A percentile compares a stretch with the other conserved stretches of the same genome.
Conservation (phyloP, 2,329 filamentous ascomycete genomes). For the Fusarium sp. region DNA sequence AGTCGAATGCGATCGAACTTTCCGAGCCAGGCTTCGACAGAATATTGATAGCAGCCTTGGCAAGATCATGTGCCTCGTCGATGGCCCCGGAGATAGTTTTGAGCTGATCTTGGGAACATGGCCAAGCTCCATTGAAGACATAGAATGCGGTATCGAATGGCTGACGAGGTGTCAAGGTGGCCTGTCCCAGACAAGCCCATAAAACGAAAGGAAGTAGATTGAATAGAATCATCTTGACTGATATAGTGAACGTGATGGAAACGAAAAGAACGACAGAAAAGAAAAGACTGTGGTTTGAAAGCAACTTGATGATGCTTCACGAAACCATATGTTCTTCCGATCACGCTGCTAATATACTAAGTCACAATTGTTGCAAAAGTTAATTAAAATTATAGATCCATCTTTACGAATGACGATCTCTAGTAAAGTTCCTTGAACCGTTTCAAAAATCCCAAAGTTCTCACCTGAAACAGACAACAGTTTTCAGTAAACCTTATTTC, state of each 20-base stretch:
- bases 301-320: neutral
- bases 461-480: neutral
- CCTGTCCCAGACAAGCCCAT: neutral
- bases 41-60: neutral
- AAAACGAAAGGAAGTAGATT: neutral
- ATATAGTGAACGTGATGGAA: neutral
- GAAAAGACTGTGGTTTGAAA: neutral
- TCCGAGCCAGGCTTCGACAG: neutral
- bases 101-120: neutral
- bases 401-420: neutral
- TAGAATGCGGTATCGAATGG: neutral
- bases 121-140: neutral
- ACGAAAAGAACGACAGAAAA: neutral
- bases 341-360: neutral
- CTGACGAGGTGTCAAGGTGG: neutral
- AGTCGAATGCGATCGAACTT: neutral
- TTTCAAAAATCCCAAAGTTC: neutral
- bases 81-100: neutral
- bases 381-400: neutral
- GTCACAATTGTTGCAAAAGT: neutral
- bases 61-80: neutral
- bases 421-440: neutral
- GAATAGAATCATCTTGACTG: neutral
- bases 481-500: neutral
- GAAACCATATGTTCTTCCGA: accelerated